Conservation (phyloP, 345 rosid genomes). For the Ricinus communis region DNA sequence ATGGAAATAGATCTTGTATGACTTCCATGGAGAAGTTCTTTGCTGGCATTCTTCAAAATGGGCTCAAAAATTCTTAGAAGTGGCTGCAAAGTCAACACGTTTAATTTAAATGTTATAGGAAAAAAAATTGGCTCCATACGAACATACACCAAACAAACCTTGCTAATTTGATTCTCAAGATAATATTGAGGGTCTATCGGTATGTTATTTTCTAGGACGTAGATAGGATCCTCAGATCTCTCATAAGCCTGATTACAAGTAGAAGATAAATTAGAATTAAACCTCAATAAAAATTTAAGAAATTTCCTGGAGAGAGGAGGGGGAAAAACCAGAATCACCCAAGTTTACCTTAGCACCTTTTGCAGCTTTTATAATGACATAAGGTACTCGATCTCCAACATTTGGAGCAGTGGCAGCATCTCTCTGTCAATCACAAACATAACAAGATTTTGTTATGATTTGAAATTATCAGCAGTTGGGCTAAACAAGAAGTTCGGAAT, state of each 20-base stretch:
- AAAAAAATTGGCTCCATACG: constrained; percentile 10
- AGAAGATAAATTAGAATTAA: constrained; percentile 5
- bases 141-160: constrained; percentile 48
- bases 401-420: constrained; percentile 98
- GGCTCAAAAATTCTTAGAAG: constrained; percentile 96
- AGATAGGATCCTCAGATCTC: constrained; percentile 93
- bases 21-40: constrained; percentile 86
- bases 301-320: neutral
- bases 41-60: constrained; percentile 89
- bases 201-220: constrained; percentile 84
- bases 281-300: neutral
- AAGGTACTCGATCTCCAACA: constrained; percentile 98
- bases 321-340: neutral
- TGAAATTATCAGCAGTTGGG: neutral
- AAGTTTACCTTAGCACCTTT: constrained; percentile 91
- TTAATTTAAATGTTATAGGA: constrained; percentile 3
- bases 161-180: constrained; percentile 92
- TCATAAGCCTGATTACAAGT: constrained; percentile 74
- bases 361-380: constrained; percentile 85
- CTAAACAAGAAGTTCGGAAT: neutral
- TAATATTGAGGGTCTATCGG: constrained; percentile 94
- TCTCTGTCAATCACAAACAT: constrained; percentile 55
- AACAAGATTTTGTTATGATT: constrained; percentile 14
- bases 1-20: constrained; percentile 94
- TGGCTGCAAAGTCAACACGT: constrained; percentile 55